These are phyloP conservation scores for Schizothecium vesticola DNA, from an alignment of 495 filamentous ascomycete genomes.

Conservation along the genomic window DNA sequence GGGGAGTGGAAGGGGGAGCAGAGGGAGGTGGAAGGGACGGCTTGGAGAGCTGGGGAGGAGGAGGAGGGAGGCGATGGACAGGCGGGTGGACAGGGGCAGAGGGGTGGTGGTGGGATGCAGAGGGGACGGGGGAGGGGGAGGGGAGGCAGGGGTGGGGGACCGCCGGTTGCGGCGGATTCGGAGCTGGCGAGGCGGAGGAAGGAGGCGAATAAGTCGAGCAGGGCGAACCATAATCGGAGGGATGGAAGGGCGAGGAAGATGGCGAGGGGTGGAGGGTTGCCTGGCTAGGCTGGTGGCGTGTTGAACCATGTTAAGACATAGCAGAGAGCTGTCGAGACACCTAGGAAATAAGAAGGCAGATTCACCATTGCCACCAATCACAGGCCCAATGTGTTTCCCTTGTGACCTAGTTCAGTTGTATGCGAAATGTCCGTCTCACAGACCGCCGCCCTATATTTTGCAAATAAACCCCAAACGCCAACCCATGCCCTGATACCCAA, in stretches of 20 bases:
- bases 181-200: constrained; percentile 53
- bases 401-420: not conserved
- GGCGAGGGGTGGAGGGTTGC: constrained; percentile 52
- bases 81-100: constrained; percentile 21
- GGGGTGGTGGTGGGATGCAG: constrained; percentile 32
- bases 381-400: not conserved
- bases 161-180: constrained; percentile 51
- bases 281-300: constrained; percentile 26
- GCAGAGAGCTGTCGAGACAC: not conserved
- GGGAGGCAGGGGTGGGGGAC: constrained; percentile 48
- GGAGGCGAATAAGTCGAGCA: constrained; percentile 58
- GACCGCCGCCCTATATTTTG: not conserved
- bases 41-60: constrained; percentile 49
- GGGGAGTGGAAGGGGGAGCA: constrained; percentile 57
- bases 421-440: not conserved
- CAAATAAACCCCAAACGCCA: not conserved
- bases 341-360: not conserved
- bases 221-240: constrained; percentile 61
- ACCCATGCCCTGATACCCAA: not conserved
- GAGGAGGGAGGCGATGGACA: constrained; percentile 44
- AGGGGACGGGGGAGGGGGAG: constrained; percentile 43
- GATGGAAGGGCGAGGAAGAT: constrained; percentile 76
- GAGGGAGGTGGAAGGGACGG: constrained; percentile 52
- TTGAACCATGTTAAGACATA: not conserved
- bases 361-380: not conserved